Conservation (phyloP, 164 flowering plant species). For the Houttuynia cordata region DNA sequence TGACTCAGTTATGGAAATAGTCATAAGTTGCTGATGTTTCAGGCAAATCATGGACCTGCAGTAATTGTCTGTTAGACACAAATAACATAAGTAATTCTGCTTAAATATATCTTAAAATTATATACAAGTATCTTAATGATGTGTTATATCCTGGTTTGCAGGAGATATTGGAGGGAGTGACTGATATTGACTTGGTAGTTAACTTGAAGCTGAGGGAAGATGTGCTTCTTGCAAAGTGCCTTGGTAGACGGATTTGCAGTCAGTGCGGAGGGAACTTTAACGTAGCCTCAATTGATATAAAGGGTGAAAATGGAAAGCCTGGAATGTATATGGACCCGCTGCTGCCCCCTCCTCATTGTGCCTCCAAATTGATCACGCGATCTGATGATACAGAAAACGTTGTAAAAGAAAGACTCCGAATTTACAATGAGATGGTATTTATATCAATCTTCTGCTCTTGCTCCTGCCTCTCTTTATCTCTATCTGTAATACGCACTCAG, state of each 20-base stretch:
- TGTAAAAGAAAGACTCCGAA: conserved; percentile 64
- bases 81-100: no score
- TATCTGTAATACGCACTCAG: background rate
- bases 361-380: conserved; percentile 75
- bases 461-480: background rate
- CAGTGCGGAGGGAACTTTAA: conserved; percentile 78
- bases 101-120: no score
- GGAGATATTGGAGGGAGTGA: conserved; percentile 89
- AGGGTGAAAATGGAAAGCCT: conserved; percentile 69
- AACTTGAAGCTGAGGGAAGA: conserved; percentile 82
- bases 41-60: no score
- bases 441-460: background rate
- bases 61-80: no score
- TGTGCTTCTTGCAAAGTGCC: conserved; percentile 76
- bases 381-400: conserved; percentile 81
- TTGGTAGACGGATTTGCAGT: conserved; percentile 87
- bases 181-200: conserved; percentile 73
- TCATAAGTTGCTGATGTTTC: no score
- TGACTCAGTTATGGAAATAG: no score
- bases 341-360: conserved; percentile 73
- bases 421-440: conserved; percentile 72
- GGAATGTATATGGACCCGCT: conserved; percentile 87
- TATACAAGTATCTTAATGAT: background rate
- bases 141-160: conserved; percentile 11
- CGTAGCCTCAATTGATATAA: conserved; percentile 61